These are phyloP conservation scores for Diutina mesorugosa DNA, from an alignment of 1,139 yeast genomes.

Conservation along the genomic window DNA sequence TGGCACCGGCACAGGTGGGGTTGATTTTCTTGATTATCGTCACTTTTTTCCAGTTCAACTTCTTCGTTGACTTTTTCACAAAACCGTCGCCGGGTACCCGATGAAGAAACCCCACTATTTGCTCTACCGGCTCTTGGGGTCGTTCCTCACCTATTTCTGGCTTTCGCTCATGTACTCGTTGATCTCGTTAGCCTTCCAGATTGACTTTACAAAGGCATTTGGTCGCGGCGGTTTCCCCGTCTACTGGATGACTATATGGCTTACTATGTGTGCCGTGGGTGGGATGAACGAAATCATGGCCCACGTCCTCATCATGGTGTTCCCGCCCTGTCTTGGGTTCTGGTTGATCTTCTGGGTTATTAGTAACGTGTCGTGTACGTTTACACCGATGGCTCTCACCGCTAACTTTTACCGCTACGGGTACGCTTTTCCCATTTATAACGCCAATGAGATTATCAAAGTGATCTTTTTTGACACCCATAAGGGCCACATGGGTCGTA, in stretches of 20 bases:
- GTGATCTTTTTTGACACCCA: constrained; percentile 45
- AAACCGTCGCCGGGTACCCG: constrained; percentile 25
- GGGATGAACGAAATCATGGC: constrained; percentile 52
- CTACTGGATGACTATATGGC: constrained; percentile 48
- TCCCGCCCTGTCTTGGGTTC: constrained; percentile 41
- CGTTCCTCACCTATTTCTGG: constrained; percentile 21
- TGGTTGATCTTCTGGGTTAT: constrained; percentile 57
- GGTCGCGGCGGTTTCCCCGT: constrained; percentile 53
- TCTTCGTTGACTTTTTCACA: constrained; percentile 45
- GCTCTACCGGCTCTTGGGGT: constrained; percentile 26
- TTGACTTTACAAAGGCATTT: constrained; percentile 37
- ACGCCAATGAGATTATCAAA: constrained; percentile 40
- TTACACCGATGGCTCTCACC: constrained; percentile 41
- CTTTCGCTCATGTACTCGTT: constrained; percentile 42
- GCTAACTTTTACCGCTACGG: constrained; percentile 49
- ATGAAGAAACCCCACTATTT: constrained; percentile 27
- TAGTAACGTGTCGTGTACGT: constrained; percentile 45
- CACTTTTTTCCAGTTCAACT: constrained; percentile 37
- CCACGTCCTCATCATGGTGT: constrained; percentile 26
- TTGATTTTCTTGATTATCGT: constrained; percentile 61
- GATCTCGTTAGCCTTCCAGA: constrained; percentile 48
- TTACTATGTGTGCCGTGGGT: constrained; percentile 50
- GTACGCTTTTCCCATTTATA: constrained; percentile 52
- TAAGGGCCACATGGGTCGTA: constrained; percentile 43
- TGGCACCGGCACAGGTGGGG: constrained; percentile 66